These are phyloP conservation scores for Potentilla sterilis DNA, from an alignment of 306 rosid genomes.

Conservation along the genomic window DNA sequence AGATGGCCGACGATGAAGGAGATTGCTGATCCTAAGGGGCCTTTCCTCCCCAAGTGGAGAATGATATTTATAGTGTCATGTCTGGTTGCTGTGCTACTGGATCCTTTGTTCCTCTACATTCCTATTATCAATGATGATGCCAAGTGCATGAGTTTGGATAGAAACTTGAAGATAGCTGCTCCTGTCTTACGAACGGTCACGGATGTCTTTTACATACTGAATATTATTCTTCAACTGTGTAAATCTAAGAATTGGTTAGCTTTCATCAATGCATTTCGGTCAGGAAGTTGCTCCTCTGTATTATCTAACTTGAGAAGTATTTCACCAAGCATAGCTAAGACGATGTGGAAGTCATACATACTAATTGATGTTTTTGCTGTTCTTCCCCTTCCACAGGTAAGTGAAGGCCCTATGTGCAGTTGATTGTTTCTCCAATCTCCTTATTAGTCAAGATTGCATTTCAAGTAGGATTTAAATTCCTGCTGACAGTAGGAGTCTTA, in stretches of 20 bases:
- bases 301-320: not conserved
- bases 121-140: conserved; percentile 10
- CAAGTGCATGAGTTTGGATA: conserved; percentile 22
- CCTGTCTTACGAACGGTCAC: not conserved
- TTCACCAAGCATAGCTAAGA: not conserved
- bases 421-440: too few relatives aligned
- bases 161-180: not conserved
- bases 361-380: conserved; percentile 31
- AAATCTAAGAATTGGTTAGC: not conserved
- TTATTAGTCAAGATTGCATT: too few relatives aligned
- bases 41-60: conserved; percentile 5
- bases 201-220: not conserved
- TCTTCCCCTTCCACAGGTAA: conserved; percentile 35
- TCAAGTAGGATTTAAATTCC: not conserved
- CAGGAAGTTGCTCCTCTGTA: not conserved
- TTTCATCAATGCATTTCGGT: too few relatives aligned
- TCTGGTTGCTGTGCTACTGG: conserved; percentile 31
- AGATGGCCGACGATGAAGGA: not conserved
- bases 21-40: not conserved
- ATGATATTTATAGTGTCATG: conserved; percentile 30
- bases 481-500: too few relatives aligned
- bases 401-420: not conserved
- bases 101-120: conserved; percentile 39
- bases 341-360: not conserved
- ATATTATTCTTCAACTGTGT: not conserved